phyloP scores from a whole-genome alignment of 495 filamentous ascomycete species.

The Clavariopsis aquatica region DNA sequence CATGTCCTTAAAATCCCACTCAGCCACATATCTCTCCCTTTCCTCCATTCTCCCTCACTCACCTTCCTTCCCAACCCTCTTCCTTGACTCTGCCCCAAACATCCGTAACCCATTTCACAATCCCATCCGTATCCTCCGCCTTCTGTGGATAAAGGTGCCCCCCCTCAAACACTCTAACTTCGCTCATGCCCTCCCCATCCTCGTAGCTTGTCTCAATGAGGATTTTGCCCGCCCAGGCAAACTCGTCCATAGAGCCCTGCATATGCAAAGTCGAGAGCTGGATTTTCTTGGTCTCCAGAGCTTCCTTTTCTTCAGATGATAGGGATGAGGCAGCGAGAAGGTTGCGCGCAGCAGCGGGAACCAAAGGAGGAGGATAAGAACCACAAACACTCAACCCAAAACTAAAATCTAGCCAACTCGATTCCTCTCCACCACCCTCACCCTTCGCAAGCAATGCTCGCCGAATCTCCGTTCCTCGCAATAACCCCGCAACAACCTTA shows the following conservation, averaged over 20 bases:
- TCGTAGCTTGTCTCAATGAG: conserved; percentile 17
- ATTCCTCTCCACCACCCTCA: not conserved
- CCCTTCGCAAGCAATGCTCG: not conserved
- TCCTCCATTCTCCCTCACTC: not conserved
- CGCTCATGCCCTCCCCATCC: conserved; percentile 16
- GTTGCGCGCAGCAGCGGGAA: not conserved
- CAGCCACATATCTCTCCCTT: no score
- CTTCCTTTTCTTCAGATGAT: not conserved
- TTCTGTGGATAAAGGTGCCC: conserved; percentile 28
- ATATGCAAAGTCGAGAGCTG: conserved; percentile 21
- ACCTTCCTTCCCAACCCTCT: not conserved
- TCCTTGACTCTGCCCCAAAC: not conserved
- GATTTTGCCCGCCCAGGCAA: conserved; percentile 17
- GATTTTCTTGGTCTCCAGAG: conserved; percentile 1
- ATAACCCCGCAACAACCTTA: conserved; percentile 26
- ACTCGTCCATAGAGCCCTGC: conserved; percentile 17
- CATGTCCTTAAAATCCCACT: no score
- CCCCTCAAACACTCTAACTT: conserved; percentile 16
- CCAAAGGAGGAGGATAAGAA: conserved; percentile 18
- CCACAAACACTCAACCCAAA: conserved; percentile 26
- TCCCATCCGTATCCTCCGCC: conserved; percentile 18
- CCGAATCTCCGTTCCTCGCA: conserved; percentile 22
- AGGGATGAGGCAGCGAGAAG: not conserved
- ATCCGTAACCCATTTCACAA: conserved; percentile 17
- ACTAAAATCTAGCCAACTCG: conserved; percentile 18